Conservation (phyloP, 164 flowering plant species). For the Aristolochia fimbriata region DNA sequence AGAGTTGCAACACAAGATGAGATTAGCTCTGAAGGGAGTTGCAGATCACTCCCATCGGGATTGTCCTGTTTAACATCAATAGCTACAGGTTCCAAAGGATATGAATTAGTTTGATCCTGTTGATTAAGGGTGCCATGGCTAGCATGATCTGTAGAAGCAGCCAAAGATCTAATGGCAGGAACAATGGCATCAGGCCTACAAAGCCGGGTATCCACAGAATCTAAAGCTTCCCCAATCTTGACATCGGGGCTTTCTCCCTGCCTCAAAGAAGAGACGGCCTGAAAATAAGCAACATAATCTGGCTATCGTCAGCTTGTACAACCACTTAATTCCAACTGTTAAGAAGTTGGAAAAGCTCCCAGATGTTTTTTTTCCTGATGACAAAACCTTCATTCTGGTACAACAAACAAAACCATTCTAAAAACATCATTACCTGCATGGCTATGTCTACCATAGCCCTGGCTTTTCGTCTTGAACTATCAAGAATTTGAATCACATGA, state of each 20-base stretch:
- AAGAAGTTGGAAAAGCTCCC: not conserved
- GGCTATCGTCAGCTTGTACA: no score
- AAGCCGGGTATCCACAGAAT: slow-evolving; percentile 22
- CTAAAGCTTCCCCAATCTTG: slow-evolving; percentile 43
- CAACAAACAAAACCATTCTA: not conserved
- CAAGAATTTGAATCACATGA: slow-evolving; percentile 43
- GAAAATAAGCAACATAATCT: not conserved
- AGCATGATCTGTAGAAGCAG: slow-evolving; percentile 9
- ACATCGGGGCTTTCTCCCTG: slow-evolving; percentile 26
- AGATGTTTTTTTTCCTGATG: no score
- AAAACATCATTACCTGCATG: not conserved
- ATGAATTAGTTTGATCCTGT: slow-evolving; percentile 17
- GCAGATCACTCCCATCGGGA: slow-evolving; percentile 14
- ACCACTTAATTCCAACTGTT: no score
- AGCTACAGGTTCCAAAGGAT: slow-evolving; percentile 10
- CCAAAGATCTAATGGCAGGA: slow-evolving; percentile 14
- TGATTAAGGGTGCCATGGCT: slow-evolving; percentile 13
- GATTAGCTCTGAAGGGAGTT: slow-evolving; percentile 40
- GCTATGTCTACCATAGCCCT: slow-evolving; percentile 51
- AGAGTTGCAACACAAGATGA: slow-evolving; percentile 48
- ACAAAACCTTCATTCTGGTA: not conserved
- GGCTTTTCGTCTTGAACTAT: slow-evolving; percentile 47
- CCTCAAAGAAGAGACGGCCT: slow-evolving; percentile 42
- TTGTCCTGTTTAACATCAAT: slow-evolving; percentile 13
- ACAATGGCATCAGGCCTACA: slow-evolving; percentile 19